Base-by-base conservation (phyloP, 345 rosid genomes). In the Aethionema arabicum region DNA sequence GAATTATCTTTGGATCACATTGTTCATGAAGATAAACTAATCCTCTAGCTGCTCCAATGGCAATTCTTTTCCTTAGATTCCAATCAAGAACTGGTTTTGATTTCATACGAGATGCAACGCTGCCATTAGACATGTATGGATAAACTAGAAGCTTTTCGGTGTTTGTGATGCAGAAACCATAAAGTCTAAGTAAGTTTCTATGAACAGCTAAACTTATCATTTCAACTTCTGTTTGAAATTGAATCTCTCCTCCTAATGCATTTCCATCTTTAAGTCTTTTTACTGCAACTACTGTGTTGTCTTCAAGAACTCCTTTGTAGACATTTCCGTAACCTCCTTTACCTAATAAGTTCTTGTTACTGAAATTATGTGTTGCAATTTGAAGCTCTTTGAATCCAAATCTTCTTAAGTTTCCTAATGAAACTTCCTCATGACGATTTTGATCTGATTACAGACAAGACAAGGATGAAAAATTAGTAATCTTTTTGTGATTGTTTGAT, bases 181-280 rank as follows among this genome's bases (percentile, higher is more conserved):
- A 59, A 43, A 74, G 74, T 55, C 74, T 74, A 48, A 74, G 61
- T 21, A 74, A 74, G 71, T 74, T 74, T 27, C 78, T 45, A 37
- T 74, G 78, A 33, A 74, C 78, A 52, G 78, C 78, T 59, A 74
- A 45, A 60, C 78, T 74, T 52, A 74, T 69, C 74, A 74, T 74
- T 11, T 74, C 78, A 0, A 74, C 78, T 53, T 74, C 78, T 15
- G 78, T 74, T 52, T 74, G 78, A 59, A 74, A 74, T 36, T 74
- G 78, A 59, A 74, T 69, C 71, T 74, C 78, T 59, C 78, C 78
- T 59, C 78, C 78, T 39, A 69, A 40, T 33, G 78, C 74, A 32
- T 66, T 65, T 12, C 74, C 78, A 59, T 69, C 78, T 65, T 69
- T 74, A 30, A 74, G 74, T 49, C 78, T 74, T 32, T 74, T 74